Percentiles rank a stretch among this genome's conserved stretches.
phyloP scores from a whole-genome alignment of 768 basidiomycete species.

The Coprinopsis cinerea region DNA sequence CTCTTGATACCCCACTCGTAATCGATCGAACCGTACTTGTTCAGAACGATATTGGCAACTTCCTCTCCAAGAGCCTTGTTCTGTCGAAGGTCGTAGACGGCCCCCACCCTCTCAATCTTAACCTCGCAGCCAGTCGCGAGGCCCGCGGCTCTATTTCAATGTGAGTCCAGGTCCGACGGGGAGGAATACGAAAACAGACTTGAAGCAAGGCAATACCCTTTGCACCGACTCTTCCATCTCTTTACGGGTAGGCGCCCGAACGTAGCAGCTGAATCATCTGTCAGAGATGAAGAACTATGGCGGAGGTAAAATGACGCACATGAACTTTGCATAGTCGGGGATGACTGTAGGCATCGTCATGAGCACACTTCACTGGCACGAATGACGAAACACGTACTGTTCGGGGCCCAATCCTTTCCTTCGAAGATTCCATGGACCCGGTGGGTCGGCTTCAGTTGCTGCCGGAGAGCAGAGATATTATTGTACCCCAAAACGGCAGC shows the following conservation, averaged over 20 bases:
- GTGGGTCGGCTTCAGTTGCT: slow-evolving; percentile 73
- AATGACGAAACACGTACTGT: slow-evolving; percentile 44
- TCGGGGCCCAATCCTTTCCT: slow-evolving; percentile 70
- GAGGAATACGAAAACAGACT: too few relatives aligned
- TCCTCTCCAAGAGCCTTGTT: slow-evolving; percentile 60
- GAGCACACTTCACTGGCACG: not conserved
- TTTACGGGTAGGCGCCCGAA: slow-evolving; percentile 63
- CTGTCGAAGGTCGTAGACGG: slow-evolving; percentile 56
- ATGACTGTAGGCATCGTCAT: slow-evolving; percentile 47
- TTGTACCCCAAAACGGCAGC: slow-evolving; percentile 85
- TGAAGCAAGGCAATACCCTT: slow-evolving; percentile 67
- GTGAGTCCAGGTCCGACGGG: too few relatives aligned
- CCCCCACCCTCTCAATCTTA: slow-evolving; percentile 30
- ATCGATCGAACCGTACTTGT: slow-evolving; percentile 57
- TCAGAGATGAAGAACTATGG: not conserved
- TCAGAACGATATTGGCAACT: slow-evolving; percentile 54
- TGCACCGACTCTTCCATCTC: slow-evolving; percentile 53
- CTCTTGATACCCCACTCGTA: slow-evolving; percentile 60
- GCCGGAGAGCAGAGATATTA: slow-evolving; percentile 72
- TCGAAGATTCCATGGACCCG: slow-evolving; percentile 78
- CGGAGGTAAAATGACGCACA: slow-evolving; percentile 38
- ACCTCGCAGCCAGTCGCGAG: slow-evolving; percentile 60
- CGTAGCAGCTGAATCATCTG: slow-evolving; percentile 46
- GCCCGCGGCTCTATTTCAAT: slow-evolving; percentile 49
- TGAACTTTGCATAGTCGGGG: slow-evolving; percentile 73